Conservation (phyloP, 352 stramenopile genomes). For the Phytophthora pinifolia region DNA sequence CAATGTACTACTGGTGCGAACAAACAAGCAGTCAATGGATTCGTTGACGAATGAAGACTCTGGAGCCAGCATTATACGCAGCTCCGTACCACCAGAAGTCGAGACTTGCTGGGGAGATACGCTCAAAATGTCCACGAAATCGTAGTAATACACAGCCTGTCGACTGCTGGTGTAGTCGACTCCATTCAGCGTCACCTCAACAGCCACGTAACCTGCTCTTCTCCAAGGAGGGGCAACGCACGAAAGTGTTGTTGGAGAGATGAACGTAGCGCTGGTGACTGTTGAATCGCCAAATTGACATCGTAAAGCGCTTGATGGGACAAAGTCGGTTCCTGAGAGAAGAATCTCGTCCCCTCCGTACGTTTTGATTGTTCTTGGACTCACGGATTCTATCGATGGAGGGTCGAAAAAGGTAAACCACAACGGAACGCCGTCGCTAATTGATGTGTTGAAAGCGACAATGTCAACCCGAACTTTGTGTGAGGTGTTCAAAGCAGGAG, state of each 20-base stretch:
- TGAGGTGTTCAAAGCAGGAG: slow-evolving; percentile 4
- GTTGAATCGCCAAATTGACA: slow-evolving; percentile 42
- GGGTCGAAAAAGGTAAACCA: slow-evolving; percentile 33
- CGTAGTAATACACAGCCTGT: slow-evolving; percentile 36
- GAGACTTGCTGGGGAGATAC: slow-evolving; percentile 28
- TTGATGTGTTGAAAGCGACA: background rate
- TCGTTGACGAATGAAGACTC: slow-evolving; percentile 10
- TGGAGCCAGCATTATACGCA: slow-evolving; percentile 26
- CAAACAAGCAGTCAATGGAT: slow-evolving; percentile 43
- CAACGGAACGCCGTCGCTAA: slow-evolving; percentile 10
- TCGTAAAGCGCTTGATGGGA: slow-evolving; percentile 13
- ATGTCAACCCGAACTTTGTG: slow-evolving; percentile 6
- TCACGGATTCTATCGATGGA: slow-evolving; percentile 28
- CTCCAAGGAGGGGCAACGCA: slow-evolving; percentile 28
- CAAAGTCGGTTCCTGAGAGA: slow-evolving; percentile 39
- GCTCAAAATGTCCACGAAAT: slow-evolving; percentile 22
- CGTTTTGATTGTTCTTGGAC: slow-evolving; percentile 18
- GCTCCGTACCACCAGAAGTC: slow-evolving; percentile 27
- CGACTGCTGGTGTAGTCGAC: slow-evolving; percentile 41
- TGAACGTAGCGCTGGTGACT: slow-evolving; percentile 10
- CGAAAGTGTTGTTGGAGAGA: slow-evolving; percentile 32
- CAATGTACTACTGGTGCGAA: slow-evolving; percentile 9
- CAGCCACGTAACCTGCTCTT: slow-evolving; percentile 25
- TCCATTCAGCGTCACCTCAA: slow-evolving; percentile 52
- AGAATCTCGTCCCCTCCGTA: slow-evolving; percentile 32